Evolutionary conservation across 2,329 filamentous ascomycete species (phyloP), one percentile per base, ranked within the genome.

Genomic region (Xylaria sp.): DNA sequence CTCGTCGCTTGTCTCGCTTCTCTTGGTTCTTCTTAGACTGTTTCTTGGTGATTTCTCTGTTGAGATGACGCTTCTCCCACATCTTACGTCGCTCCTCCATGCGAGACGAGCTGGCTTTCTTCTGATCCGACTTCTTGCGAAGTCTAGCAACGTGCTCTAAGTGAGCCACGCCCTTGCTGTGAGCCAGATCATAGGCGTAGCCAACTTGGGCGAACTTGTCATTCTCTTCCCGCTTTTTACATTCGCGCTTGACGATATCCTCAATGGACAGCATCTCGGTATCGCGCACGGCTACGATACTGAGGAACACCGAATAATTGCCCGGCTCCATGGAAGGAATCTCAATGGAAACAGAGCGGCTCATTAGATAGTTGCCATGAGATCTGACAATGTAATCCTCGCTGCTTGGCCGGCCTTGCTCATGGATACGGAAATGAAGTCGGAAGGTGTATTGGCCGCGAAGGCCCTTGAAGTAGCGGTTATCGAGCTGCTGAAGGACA

Each of bases 331-430:
- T 81, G 38, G 82, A 81, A 1, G 78, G 78, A 0, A 88, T 77
- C 74, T 88, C 86, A 5, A 87, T 81, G 9, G 84, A 86, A 17
- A 86, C 84, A 0, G 84, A 86, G 4, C 86, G 80, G 42, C 79
- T 77, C 83, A 87, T 87, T 7, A 85, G 74, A 63, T 87, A 87
- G 69, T 85, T 84, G 6, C 83, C 82, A 60, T 87, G 84, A 4
- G 82, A 85, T 23, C 86, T 80, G 3, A 88, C 84, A 33, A 88
- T 81, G 64, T 87, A 88, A 67, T 87, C 84, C 62, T 87, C 83
- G 3, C 83, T 81, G 4, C 79, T 80, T 1, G 80, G 80, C 2
- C 78, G 75, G n/a, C 79, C 80, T 35, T 81, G 75, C 57, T 81
- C 78, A 61, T 87, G 83, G 2, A 87, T 72, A 7, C 84, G 78